These are phyloP conservation scores for Termitomyces titanicus DNA, from an alignment of 768 basidiomycete species.

Conservation along the genomic window DNA sequence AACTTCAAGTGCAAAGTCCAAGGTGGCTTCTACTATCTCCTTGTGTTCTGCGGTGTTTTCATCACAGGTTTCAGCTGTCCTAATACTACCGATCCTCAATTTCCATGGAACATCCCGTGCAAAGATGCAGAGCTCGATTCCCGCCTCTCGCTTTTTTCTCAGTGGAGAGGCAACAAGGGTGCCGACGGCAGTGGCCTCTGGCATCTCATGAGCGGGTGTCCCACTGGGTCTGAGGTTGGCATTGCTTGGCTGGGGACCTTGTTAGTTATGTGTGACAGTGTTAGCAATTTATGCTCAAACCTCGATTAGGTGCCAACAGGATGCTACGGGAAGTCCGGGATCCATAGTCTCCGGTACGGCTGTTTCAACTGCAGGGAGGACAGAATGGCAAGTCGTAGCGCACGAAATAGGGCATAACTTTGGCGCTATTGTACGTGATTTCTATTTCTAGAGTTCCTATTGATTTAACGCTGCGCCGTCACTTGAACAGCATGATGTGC, in stretches of 20 bases:
- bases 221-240: constrained; percentile 78
- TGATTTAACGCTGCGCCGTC: constrained; percentile 11
- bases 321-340: constrained; percentile 39
- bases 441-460: background rate
- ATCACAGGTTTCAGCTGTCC: constrained; percentile 51
- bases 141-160: constrained; percentile 73
- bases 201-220: constrained; percentile 86
- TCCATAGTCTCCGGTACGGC: constrained; percentile 74
- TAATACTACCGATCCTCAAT: constrained; percentile 38
- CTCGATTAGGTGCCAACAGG: constrained; percentile 50
- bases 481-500: constrained; percentile 52
- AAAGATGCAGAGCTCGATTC: constrained; percentile 52
- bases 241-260: constrained; percentile 87
- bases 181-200: constrained; percentile 78
- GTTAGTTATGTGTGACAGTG: constrained; percentile 21
- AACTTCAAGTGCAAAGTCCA: constrained; percentile 66
- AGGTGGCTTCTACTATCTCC: constrained; percentile 30
- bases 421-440: constrained; percentile 71
- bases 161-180: constrained; percentile 75
- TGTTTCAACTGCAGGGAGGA: constrained; percentile 71
- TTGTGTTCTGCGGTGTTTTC: background rate
- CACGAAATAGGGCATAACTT: constrained; percentile 89
- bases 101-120: constrained; percentile 80
- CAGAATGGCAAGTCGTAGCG: constrained; percentile 80
- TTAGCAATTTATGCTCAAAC: background rate